phyloP scores from a whole-genome alignment of 176 grass and related monocot species.

The Lolium multiflorum region DNA sequence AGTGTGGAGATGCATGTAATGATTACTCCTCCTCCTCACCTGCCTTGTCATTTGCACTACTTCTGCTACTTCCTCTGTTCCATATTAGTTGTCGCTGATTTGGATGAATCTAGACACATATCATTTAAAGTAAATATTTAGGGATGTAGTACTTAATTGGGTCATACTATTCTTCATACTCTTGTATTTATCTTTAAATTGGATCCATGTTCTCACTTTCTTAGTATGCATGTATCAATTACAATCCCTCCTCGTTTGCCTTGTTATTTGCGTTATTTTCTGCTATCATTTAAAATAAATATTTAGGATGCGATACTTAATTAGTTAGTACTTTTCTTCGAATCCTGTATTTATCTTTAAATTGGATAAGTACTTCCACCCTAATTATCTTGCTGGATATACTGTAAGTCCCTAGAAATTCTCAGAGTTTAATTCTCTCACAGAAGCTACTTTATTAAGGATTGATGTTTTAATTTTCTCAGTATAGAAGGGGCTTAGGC shows the following conservation, averaged over 20 bases:
- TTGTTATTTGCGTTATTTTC: conserved; percentile 13
- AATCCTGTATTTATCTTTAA: not conserved
- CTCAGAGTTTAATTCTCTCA: not conserved
- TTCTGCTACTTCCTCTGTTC: not conserved
- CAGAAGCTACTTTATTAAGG: no score
- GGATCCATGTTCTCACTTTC: not conserved
- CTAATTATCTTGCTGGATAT: not conserved
- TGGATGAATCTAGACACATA: not conserved
- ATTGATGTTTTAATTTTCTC: no score
- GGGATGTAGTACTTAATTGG: not conserved
- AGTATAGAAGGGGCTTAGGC: no score
- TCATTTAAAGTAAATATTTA: not conserved
- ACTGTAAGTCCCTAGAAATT: not conserved
- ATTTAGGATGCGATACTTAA: not conserved
- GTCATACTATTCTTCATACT: not conserved
- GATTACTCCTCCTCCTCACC: conserved; percentile 5
- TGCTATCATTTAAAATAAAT: not conserved
- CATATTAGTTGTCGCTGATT: no score
- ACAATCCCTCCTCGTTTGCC: conserved; percentile 18
- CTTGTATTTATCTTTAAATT: not conserved
- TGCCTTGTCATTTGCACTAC: conserved; percentile 6
- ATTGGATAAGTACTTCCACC: not conserved
- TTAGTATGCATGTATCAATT: not conserved
- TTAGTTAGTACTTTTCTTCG: not conserved
- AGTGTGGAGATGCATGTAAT: conserved; percentile 80